Evolutionary conservation across 768 basidiomycete genomes (phyloP), one percentile per base, ranked within the genome.

Genomic region (Kwoniella bestiolae): DNA sequence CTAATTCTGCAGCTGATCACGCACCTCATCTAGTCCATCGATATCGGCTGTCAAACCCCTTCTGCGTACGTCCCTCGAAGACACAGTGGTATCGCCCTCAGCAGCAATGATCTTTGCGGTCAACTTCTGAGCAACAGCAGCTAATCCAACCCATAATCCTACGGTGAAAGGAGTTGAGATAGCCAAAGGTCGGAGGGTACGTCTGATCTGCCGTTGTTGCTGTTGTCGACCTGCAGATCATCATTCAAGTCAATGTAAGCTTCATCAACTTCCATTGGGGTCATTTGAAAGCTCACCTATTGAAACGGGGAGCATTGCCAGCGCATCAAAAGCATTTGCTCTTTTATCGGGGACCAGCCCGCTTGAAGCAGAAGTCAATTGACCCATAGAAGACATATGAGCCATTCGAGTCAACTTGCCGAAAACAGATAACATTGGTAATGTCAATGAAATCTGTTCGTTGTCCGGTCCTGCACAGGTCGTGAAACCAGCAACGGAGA

Each of bases 21-120:
- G 50, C 29, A 77, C 75, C 60, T 75, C 76, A 34, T 71, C 64
- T 31, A 77, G 52, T 25, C 70, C 72, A 7, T 65, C 71, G 5
- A 73, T 71, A 26, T 73, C 74, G 11, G 63, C 65, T 4, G 73
- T 61, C 35, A 71, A n/a, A n/a, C 41, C 70, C 16, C 68, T 31
- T 8, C 73, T 58, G 21, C 60, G 41, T 7, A 46, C 31, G 31
- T 71, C 67, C 3, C 62, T 14, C 4, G 38, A 44, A 16, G 56
- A 60, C 21, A 47, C 28, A 11, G 59, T 68, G 4, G 66, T 51
- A 35, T 67, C 64, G 3, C 50, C 55, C 25, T 74, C 70, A 5
- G 68, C 61, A n/a, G 70, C 60, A n/a, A 64, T 51, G 32, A 76
- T 70, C 52, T 65, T 69, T 1, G 49, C 58, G 2, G 72, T 68